phyloP scores from a whole-genome alignment of 441 rosid species.

The Eutrema salsugineum region DNA sequence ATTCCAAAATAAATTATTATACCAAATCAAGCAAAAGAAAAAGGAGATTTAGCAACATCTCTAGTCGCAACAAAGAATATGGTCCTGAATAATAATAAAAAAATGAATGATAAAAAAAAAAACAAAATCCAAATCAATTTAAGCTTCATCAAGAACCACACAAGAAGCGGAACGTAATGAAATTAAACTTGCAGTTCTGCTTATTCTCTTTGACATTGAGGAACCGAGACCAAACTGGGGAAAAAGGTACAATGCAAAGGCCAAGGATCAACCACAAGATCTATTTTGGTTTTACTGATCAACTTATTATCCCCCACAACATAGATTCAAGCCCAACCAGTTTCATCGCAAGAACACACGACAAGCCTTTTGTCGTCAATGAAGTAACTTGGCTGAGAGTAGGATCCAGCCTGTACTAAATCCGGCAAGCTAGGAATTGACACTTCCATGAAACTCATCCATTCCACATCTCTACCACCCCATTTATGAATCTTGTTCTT shows the following conservation, averaged over 20 bases:
- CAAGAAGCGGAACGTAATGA: neutral
- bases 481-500: neutral
- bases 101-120: too few species aligned
- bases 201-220: neutral
- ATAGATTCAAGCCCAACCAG: neutral
- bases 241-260: neutral
- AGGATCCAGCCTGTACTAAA: neutral
- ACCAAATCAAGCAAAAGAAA: too few species aligned
- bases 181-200: neutral
- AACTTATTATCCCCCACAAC: neutral
- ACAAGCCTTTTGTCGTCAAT: neutral
- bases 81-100: neutral
- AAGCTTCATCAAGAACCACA: neutral
- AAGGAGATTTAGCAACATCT: too few species aligned
- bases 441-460: neutral
- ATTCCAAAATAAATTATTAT: too few species aligned
- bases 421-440: neutral
- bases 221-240: slow-evolving; percentile 9
- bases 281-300: neutral
- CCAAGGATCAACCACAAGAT: slow-evolving; percentile 1
- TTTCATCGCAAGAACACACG: slow-evolving; percentile 2
- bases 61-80: neutral
- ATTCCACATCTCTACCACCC: neutral
- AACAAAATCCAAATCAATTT: too few species aligned
- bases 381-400: slow-evolving; percentile 7